A percentile compares a stretch with the other conserved stretches of the same genome.
phyloP scores from a whole-genome alignment of 345 rosid genomes.

The Linum trigynum region DNA sequence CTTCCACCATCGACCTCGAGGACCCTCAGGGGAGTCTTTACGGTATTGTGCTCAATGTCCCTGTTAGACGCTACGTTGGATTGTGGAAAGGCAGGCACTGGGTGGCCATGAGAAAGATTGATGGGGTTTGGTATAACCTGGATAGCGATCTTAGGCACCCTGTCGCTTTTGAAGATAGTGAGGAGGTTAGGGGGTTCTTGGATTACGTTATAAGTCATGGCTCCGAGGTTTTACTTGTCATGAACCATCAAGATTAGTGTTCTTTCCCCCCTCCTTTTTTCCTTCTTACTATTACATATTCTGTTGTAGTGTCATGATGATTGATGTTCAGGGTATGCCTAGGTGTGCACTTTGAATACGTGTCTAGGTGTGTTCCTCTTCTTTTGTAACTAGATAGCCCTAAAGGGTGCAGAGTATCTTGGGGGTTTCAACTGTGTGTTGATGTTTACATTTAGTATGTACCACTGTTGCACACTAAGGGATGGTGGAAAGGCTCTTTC shows the following conservation, averaged over 20 bases:
- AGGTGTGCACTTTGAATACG: background rate
- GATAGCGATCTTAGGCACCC: constrained; percentile 70
- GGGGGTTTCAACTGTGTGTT: background rate
- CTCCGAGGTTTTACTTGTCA: constrained; percentile 64
- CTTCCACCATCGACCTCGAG: constrained; percentile 51
- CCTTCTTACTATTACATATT: too few relatives aligned
- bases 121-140: constrained; percentile 79
- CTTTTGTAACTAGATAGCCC: too few relatives aligned
- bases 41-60: constrained; percentile 73
- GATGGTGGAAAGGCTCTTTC: background rate
- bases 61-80: constrained; percentile 57
- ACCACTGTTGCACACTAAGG: background rate
- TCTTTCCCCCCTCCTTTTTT: background rate
- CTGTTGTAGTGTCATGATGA: background rate
- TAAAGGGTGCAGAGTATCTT: too few relatives aligned
- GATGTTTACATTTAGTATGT: background rate
- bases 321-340: background rate
- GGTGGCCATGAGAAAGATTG: constrained; percentile 62
- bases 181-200: constrained; percentile 47
- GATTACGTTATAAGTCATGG: constrained; percentile 43
- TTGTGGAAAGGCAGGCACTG: constrained; percentile 87
- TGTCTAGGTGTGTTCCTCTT: too few relatives aligned
- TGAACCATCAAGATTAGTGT: constrained; percentile 20
- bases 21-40: constrained; percentile 28
- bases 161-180: constrained; percentile 26